phyloP scores from a whole-genome alignment of 768 basidiomycete species.

The Termitomyces sp. region DNA sequence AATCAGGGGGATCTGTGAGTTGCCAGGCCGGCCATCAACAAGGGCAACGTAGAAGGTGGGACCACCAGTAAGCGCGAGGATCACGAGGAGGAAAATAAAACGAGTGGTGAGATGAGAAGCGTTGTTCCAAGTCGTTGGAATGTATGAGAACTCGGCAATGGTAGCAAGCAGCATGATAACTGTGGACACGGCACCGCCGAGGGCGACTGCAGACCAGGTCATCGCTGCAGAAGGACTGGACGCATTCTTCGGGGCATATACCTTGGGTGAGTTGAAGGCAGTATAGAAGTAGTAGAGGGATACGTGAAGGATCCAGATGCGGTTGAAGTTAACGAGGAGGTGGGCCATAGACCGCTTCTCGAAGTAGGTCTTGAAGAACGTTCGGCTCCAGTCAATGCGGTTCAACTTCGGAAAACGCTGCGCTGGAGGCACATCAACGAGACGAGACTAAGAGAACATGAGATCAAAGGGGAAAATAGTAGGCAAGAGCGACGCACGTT shows the following conservation, averaged over 20 bases:
- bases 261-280: slow-evolving; percentile 91
- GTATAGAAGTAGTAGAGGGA: slow-evolving; percentile 96
- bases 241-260: slow-evolving; percentile 75
- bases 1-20: slow-evolving; percentile 78
- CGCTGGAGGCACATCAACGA: slow-evolving; percentile 87
- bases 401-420: slow-evolving; percentile 93
- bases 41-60: slow-evolving; percentile 93
- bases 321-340: slow-evolving; percentile 98
- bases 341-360: slow-evolving; percentile 94
- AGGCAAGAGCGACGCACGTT: slow-evolving; percentile 51
- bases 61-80: slow-evolving; percentile 88
- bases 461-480: background rate
- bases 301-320: slow-evolving; percentile 96
- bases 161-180: slow-evolving; percentile 93
- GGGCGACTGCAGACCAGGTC: slow-evolving; percentile 92
- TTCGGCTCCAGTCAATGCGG: slow-evolving; percentile 88
- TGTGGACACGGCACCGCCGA: slow-evolving; percentile 95
- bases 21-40: slow-evolving; percentile 63
- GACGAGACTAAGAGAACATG: slow-evolving; percentile 59
- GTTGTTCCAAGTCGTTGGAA: slow-evolving; percentile 99
- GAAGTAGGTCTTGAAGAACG: slow-evolving; percentile 98
- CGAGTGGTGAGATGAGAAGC: slow-evolving; percentile 95
- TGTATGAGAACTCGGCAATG: slow-evolving; percentile 92
- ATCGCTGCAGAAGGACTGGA: slow-evolving; percentile 76
- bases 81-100: slow-evolving; percentile 85